Conservation (phyloP, 768 basidiomycete species). For the Sporobolomyces phaffii region DNA sequence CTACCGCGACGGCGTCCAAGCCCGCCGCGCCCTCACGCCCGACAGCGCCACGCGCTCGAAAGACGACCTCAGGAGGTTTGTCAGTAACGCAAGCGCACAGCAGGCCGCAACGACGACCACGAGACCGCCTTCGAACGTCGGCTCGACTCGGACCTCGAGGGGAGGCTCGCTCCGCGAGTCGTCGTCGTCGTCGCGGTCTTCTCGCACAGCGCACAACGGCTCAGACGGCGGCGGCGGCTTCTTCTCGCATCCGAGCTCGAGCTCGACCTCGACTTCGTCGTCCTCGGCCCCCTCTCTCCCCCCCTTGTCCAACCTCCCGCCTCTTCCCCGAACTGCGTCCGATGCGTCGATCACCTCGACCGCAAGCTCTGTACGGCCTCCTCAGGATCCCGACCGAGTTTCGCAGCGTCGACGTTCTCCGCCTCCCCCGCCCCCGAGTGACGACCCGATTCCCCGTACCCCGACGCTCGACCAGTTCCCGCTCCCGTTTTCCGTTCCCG, state of each 20-base stretch:
- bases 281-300: background rate
- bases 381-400: background rate
- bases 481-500: background rate
- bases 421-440: slow-evolving; percentile 7
- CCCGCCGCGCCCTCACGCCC: no score
- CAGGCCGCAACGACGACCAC: background rate
- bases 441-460: slow-evolving; percentile 7
- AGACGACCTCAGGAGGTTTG: slow-evolving; percentile 64
- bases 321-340: slow-evolving; percentile 12
- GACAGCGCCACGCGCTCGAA: slow-evolving; percentile 44
- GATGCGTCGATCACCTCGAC: slow-evolving; percentile 6
- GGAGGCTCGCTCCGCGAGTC: slow-evolving; percentile 10
- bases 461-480: slow-evolving; percentile 23
- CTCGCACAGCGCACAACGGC: slow-evolving; percentile 3
- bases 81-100: slow-evolving; percentile 27
- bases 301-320: slow-evolving; percentile 1
- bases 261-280: background rate
- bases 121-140: background rate
- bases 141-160: background rate
- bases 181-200: slow-evolving; percentile 3
- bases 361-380: background rate
- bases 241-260: slow-evolving; percentile 1
- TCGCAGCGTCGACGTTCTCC: slow-evolving; percentile 1
- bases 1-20: slow-evolving; percentile 58
- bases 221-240: slow-evolving; percentile 7